Percentiles rank a stretch among this genome's conserved stretches.
These are phyloP conservation scores for Phlebopus sp. DNA, from an alignment of 1,284 basidiomycete species.

Conservation along the genomic window DNA sequence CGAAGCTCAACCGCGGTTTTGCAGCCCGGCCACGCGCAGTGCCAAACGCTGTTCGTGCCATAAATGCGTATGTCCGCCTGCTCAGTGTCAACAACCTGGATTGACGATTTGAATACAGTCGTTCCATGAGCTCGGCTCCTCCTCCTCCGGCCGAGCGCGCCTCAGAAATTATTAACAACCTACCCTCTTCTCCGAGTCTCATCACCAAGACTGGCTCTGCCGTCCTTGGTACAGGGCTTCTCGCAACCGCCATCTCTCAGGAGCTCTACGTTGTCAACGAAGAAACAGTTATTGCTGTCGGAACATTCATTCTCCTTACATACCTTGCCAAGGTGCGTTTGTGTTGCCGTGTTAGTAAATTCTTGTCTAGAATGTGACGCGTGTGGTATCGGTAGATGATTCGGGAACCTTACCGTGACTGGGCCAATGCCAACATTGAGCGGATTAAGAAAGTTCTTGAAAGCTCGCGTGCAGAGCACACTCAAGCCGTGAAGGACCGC, in stretches of 20 bases:
- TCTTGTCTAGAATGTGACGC: background rate
- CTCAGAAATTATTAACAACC: conserved; percentile 85
- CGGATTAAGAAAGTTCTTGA: conserved; percentile 85
- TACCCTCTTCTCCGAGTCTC: conserved; percentile 87
- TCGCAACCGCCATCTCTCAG: conserved; percentile 93
- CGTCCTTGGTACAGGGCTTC: conserved; percentile 86
- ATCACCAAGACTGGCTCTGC: conserved; percentile 94
- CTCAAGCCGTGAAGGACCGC: conserved; percentile 89
- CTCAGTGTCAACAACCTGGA: conserved; percentile 5
- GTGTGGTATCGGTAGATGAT: conserved; percentile 15
- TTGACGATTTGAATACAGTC: conserved; percentile 40
- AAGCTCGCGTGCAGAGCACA: conserved; percentile 85
- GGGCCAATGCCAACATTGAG: conserved; percentile 87
- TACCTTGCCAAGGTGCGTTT: conserved; percentile 79
- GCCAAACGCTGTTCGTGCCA: conserved; percentile 48
- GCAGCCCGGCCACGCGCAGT: conserved; percentile 57
- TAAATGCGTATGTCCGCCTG: conserved; percentile 55
- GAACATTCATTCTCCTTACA: conserved; percentile 84
- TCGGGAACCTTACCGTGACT: conserved; percentile 87
- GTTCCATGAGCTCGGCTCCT: conserved; percentile 61
- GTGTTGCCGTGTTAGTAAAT: background rate
- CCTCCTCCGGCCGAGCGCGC: conserved; percentile 88
- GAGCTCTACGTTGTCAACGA: conserved; percentile 98
- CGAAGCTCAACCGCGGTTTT: conserved; percentile 13
- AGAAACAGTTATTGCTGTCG: conserved; percentile 83